Conservation (phyloP, 1,284 basidiomycete species). For the Fomitopsis palustris region DNA sequence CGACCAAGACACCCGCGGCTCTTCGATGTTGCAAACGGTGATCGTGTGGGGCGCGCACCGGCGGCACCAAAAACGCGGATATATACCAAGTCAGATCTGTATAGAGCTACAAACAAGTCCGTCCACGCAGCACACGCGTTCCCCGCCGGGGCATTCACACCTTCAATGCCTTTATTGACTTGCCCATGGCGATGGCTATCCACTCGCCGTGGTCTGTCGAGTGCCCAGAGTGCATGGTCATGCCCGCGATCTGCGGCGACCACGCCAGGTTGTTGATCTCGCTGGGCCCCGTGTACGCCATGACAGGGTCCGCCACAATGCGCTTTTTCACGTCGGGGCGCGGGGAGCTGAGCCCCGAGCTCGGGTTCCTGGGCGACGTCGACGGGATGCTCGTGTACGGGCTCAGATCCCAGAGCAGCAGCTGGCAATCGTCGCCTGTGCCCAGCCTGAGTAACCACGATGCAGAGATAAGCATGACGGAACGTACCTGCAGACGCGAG, state of each 20-base stretch:
- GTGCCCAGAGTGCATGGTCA: conserved; percentile 70
- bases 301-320: conserved; percentile 68
- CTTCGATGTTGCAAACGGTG: no score
- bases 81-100: not conserved
- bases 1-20: not conserved
- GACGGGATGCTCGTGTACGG: conserved; percentile 52
- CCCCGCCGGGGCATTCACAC: conserved; percentile 55
- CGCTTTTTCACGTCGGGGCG: conserved; percentile 75
- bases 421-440: conserved; percentile 87
- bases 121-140: not conserved
- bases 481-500: conserved; percentile 81
- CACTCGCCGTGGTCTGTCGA: conserved; percentile 80
- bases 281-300: conserved; percentile 77
- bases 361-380: conserved; percentile 58
- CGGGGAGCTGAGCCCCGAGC: conserved; percentile 68
- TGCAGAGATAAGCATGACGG: not conserved
- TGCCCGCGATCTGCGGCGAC: conserved; percentile 74
- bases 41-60: no score
- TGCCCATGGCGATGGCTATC: conserved; percentile 87
- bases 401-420: conserved; percentile 85
- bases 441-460: not conserved
- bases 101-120: conserved; percentile 1
- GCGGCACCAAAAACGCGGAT: not conserved
- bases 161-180: conserved; percentile 78
- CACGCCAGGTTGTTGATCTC: conserved; percentile 89